phyloP scores from a whole-genome alignment of 495 filamentous ascomycete genomes.

The Thermochaetoides thermophila region DNA sequence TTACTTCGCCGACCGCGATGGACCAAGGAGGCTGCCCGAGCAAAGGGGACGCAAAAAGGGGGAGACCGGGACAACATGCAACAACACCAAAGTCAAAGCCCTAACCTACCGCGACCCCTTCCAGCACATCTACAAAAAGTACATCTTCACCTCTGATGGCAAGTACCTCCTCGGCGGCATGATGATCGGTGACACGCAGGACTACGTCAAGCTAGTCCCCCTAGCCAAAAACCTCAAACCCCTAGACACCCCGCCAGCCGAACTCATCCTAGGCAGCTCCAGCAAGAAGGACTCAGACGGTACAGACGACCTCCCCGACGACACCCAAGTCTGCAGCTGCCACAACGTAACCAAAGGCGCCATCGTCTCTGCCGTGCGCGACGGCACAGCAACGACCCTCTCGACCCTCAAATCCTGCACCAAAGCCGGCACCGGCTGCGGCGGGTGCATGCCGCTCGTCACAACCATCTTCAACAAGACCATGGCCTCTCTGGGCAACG shows the following conservation, averaged over 20 bases:
- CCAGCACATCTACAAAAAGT: slow-evolving; percentile 91
- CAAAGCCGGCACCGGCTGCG: slow-evolving; percentile 88
- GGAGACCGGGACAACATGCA: slow-evolving; percentile 5
- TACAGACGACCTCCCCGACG: slow-evolving; percentile 43
- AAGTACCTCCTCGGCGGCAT: slow-evolving; percentile 90
- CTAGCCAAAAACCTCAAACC: slow-evolving; percentile 80
- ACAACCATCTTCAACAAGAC: slow-evolving; percentile 87
- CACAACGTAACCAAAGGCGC: slow-evolving; percentile 93
- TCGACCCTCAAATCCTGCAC: slow-evolving; percentile 87
- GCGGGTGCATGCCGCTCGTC: slow-evolving; percentile 86
- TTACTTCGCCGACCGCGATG: slow-evolving; percentile 88
- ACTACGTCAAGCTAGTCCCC: slow-evolving; percentile 90
- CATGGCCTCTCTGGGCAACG: slow-evolving; percentile 80
- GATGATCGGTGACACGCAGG: slow-evolving; percentile 95
- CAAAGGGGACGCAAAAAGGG: slow-evolving; percentile 28
- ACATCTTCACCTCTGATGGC: slow-evolving; percentile 81
- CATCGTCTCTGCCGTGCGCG: slow-evolving; percentile 57
- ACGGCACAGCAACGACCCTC: slow-evolving; percentile 71
- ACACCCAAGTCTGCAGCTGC: slow-evolving; percentile 89
- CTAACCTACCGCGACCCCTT: slow-evolving; percentile 91
- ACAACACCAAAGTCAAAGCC: slow-evolving; percentile 50
- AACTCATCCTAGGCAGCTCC: slow-evolving; percentile 67
- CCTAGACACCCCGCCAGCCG: slow-evolving; percentile 67
- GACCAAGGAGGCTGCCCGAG: slow-evolving; percentile 56
- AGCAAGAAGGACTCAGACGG: slow-evolving; percentile 54